phyloP scores from a whole-genome alignment of 495 filamentous ascomycete genomes.

The Penicillium fimorum region DNA sequence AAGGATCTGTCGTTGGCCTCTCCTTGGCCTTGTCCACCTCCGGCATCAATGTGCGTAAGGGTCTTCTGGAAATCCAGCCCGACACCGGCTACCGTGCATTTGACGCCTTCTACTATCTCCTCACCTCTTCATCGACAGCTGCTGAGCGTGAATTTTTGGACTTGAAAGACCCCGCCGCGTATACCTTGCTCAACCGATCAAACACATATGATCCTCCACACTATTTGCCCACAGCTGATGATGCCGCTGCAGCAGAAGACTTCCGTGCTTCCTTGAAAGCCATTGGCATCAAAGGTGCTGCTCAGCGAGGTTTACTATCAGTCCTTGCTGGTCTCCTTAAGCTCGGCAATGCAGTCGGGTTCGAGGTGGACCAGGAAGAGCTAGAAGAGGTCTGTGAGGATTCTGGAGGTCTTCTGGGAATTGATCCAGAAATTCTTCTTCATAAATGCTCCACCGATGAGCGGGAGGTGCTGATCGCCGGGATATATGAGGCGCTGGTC shows the following conservation, averaged over 20 bases:
- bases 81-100: conserved; percentile 90
- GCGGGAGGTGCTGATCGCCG: conserved; percentile 74
- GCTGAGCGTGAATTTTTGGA: conserved; percentile 91
- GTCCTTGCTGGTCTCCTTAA: conserved; percentile 84
- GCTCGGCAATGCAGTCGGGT: conserved; percentile 84
- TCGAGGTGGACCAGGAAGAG: conserved; percentile 79
- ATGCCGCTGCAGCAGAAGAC: conserved; percentile 89
- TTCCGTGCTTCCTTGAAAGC: conserved; percentile 78
- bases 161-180: conserved; percentile 73
- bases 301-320: conserved; percentile 76
- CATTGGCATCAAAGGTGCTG: conserved; percentile 86
- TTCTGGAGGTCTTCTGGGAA: conserved; percentile 76
- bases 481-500: conserved; percentile 89
- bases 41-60: conserved; percentile 80
- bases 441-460: conserved; percentile 79
- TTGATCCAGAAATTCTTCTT: conserved; percentile 82
- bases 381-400: conserved; percentile 88
- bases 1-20: conserved; percentile 73
- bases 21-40: conserved; percentile 78
- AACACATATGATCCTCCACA: conserved; percentile 83
- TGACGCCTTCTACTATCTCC: conserved; percentile 95
- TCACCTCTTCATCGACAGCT: conserved; percentile 83
- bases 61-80: conserved; percentile 76
- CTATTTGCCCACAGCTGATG: conserved; percentile 91
- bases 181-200: conserved; percentile 75